These are phyloP conservation scores for Handroanthus guayacan DNA, from an alignment of 257 asterid species.

Conservation along the genomic window DNA sequence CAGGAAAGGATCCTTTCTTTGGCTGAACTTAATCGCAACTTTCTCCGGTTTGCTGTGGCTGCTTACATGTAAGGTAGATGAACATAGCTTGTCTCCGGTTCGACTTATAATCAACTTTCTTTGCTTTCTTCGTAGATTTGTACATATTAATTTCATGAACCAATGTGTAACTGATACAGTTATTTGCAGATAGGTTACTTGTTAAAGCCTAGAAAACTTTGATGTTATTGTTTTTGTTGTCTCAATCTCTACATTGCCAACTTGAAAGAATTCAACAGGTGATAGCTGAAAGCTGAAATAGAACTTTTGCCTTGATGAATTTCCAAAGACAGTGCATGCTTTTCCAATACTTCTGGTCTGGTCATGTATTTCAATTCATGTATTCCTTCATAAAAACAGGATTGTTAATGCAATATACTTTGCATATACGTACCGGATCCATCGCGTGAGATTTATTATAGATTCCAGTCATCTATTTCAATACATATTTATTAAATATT, in stretches of 20 bases:
- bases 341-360: too few species aligned
- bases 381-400: too few species aligned
- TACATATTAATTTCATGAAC: neutral
- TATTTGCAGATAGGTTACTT: neutral
- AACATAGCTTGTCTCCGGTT: neutral
- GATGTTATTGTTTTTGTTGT: neutral
- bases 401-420: too few species aligned
- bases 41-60: neutral
- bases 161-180: neutral
- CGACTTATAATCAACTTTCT: neutral
- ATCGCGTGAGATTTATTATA: too few species aligned
- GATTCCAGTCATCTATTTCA: too few species aligned
- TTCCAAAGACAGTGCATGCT: too few species aligned
- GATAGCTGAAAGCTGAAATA: too few species aligned
- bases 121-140: neutral
- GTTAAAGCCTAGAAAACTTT: neutral
- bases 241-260: neutral
- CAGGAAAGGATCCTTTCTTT: conserved; percentile 32
- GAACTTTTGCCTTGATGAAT: too few species aligned
- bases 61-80: neutral
- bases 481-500: too few species aligned
- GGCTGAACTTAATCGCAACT: conserved; percentile 2
- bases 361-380: too few species aligned
- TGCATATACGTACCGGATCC: too few species aligned
- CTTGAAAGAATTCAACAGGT: neutral